Evolutionary conservation across 176 grass and related monocot species (phyloP), one percentile per base, ranked within the genome.

Genomic region (Pontederia paniculata): DNA sequence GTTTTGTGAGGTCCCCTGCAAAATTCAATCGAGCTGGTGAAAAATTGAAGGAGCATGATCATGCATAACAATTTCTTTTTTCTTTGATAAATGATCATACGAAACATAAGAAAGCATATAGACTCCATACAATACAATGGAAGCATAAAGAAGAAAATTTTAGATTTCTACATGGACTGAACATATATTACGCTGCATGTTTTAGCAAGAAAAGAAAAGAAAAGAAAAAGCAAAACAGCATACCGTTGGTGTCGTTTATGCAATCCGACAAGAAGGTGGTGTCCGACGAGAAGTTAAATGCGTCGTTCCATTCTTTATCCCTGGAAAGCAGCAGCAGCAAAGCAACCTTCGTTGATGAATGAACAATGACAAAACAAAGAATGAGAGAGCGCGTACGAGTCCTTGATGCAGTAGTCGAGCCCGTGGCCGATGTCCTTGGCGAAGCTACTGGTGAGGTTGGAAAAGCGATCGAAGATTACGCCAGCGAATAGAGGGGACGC

Each of bases 201-300:
- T 31, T 31, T 31, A 31, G 25, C 25, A 31, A 31, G 25, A 5
- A 31, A 31, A 31, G n/a, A n/a, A n/a, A n/a, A n/a, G n/a, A 61
- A 19, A 1, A 17, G 0, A 52, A 16, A 41, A 51, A 0, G 46
- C 0, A 72, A 3, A 9, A 42, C 10, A 9, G 22, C 21, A 49
- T 71, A 75, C 84, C 76, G 69, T 21, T 21, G 9, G 79, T 83
- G 0, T 76, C 60, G 0, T 0, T 0, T 31, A 73, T 14, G 72
- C 84, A 88, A 1, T 56, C 21, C 9, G 49, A 0, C 8, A 83
- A 57, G 68, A 88, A 88, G 10, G 8, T 31, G 31, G 76, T 61
- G 28, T 83, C 16, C 44, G 84, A 79, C 12, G 76, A 63, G 76
- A 76, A 88, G 52, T 88, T 83, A 76, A 88, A 88, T n/a, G 84